phyloP scores from a whole-genome alignment of 225 moss, liverwort and hornwort species.

The Anthoceros angustus region DNA sequence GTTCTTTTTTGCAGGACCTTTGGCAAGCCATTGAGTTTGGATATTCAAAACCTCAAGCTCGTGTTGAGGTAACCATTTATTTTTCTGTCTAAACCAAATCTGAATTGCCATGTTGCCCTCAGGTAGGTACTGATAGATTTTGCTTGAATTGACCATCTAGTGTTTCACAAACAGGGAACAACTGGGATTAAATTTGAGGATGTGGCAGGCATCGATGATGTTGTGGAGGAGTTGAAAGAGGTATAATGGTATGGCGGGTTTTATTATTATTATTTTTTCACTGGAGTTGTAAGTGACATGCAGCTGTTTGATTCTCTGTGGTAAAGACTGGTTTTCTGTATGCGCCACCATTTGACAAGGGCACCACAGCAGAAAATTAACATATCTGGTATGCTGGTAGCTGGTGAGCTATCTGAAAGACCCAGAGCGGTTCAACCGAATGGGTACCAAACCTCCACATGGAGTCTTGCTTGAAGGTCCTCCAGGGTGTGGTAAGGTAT shows the following conservation, averaged over 20 bases:
- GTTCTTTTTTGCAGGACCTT: constrained; percentile 30
- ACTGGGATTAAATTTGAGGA: constrained; percentile 87
- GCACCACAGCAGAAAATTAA: too few species aligned
- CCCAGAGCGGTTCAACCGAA: constrained; percentile 92
- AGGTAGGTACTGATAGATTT: neutral
- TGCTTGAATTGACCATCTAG: constrained; percentile 5
- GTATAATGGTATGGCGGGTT: constrained; percentile 1
- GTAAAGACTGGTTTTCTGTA: too few species aligned
- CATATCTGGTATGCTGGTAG: constrained; percentile 5
- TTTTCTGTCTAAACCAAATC: neutral
- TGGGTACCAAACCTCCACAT: constrained; percentile 98
- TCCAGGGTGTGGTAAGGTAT: constrained; percentile 85
- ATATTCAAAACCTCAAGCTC: constrained; percentile 97
- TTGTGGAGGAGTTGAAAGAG: constrained; percentile 85
- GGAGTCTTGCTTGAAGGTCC: constrained; percentile 95
- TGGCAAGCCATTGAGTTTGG: constrained; percentile 99
- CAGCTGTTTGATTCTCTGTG: neutral
- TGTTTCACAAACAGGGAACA: constrained; percentile 34
- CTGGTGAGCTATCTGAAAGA: constrained; percentile 95
- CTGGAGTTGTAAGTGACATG: neutral
- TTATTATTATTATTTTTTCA: neutral
- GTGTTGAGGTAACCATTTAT: constrained; percentile 50
- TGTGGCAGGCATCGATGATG: constrained; percentile 91
- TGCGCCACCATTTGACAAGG: too few species aligned
- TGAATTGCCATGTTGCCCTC: neutral